Percentiles rank a stretch among this genome's conserved stretches.
These are phyloP conservation scores for Limonium bicolor DNA, from an alignment of 148 eudicot species.

Conservation along the genomic window DNA sequence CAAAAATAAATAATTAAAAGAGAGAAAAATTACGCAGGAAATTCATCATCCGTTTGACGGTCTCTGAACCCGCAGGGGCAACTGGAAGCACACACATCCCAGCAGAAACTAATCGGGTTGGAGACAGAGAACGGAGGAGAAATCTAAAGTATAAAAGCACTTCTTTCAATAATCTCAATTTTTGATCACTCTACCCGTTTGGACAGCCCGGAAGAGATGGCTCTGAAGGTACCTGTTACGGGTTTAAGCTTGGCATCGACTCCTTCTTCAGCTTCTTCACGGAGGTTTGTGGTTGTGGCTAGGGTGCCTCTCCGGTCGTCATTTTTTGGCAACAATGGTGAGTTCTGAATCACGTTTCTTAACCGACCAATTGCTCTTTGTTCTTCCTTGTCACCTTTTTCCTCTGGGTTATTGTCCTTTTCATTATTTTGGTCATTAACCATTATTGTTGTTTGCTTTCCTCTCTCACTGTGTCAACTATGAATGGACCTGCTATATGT, in stretches of 20 bases:
- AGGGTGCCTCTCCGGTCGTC: constrained; percentile 28
- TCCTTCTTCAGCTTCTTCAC: constrained; percentile 22
- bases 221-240: constrained; percentile 33
- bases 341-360: neutral
- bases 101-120: neutral
- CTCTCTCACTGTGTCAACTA: too few species aligned
- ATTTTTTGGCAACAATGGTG: constrained; percentile 28
- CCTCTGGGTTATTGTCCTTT: too few species aligned
- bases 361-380: too few species aligned
- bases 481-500: too few species aligned
- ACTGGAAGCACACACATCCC: neutral
- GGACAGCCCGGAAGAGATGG: constrained; percentile 12
- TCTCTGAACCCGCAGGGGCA: constrained; percentile 3
- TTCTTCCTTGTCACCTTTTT: too few species aligned
- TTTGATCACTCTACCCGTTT: neutral
- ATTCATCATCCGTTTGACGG: too few species aligned
- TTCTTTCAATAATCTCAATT: neutral
- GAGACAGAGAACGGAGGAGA: constrained; percentile 1
- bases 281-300: constrained; percentile 23
- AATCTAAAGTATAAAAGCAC: neutral
- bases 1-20: too few species aligned
- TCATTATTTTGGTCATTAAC: too few species aligned
- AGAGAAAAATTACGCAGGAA: too few species aligned
- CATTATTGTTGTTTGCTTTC: too few species aligned
- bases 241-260: constrained; percentile 35